Percentiles rank a stretch among this genome's conserved stretches.
These are phyloP conservation scores for Angophora floribunda DNA, from an alignment of 345 rosid genomes.

Conservation along the genomic window DNA sequence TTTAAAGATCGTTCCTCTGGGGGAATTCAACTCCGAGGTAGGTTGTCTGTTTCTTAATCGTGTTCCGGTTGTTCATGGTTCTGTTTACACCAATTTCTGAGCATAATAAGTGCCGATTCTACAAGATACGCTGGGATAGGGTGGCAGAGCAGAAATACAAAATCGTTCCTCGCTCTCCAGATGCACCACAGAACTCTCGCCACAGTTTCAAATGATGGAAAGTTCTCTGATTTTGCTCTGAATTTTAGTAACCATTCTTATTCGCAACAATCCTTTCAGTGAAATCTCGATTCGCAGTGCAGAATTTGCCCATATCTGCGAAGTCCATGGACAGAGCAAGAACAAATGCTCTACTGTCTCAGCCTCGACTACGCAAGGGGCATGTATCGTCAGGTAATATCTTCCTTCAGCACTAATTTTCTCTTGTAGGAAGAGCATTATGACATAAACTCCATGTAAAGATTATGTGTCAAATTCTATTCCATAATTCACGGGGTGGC, in stretches of 20 bases:
- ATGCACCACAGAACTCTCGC: not conserved
- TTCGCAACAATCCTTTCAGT: too few relatives aligned
- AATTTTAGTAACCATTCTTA: too few relatives aligned
- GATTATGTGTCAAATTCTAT: not conserved
- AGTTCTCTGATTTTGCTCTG: not conserved
- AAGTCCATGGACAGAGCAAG: not conserved
- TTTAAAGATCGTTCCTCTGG: not conserved
- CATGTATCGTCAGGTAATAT: not conserved
- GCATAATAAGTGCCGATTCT: not conserved
- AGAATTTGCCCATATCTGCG: not conserved
- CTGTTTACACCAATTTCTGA: not conserved
- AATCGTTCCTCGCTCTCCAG: not conserved
- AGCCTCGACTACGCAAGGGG: not conserved
- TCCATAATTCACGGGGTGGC: not conserved
- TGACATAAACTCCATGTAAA: too few relatives aligned
- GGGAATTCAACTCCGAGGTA: not conserved
- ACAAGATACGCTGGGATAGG: not conserved
- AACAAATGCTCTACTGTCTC: not conserved
- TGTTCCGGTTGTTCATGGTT: not conserved
- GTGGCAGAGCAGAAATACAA: not conserved
- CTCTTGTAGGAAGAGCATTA: not conserved
- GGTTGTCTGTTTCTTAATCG: not conserved
- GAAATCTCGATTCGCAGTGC: accelerated
- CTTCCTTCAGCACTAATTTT: not conserved
- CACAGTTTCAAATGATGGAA: not conserved